Percentiles rank a stretch among this genome's conserved stretches.
Evolutionary conservation across 2,329 filamentous ascomycete genomes (phyloP).

Genomic region (Thyridium curvatum): DNA sequence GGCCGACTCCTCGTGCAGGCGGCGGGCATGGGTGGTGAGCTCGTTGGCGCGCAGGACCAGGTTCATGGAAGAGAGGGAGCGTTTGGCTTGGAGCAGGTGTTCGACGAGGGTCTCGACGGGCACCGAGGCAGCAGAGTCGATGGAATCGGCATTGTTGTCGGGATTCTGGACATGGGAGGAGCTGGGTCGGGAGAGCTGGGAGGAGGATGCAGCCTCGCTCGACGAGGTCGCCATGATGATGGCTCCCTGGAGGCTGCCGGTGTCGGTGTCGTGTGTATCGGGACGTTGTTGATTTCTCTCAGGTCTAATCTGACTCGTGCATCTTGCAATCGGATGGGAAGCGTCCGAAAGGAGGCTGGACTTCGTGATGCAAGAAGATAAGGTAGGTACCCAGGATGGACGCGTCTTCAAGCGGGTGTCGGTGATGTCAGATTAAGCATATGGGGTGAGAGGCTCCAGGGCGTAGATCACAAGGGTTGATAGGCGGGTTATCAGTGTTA

Average conservation of each 20-base stretch:
- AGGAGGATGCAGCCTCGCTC: constrained; percentile 2
- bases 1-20: constrained; percentile 71
- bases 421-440: too few species aligned
- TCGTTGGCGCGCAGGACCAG: constrained; percentile 83
- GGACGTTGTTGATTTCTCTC: too few species aligned
- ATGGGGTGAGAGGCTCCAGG: too few species aligned
- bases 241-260: neutral
- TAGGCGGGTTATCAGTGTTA: too few species aligned
- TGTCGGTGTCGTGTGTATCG: neutral
- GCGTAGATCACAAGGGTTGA: too few species aligned
- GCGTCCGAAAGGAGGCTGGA: too few species aligned
- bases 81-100: constrained; percentile 80
- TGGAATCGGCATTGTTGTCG: constrained; percentile 4
- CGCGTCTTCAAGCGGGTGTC: too few species aligned
- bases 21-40: constrained; percentile 70
- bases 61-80: constrained; percentile 76
- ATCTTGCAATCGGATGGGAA: too few species aligned
- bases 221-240: constrained; percentile 4
- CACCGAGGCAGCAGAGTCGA: constrained; percentile 29
- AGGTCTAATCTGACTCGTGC: too few species aligned
- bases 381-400: too few species aligned
- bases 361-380: too few species aligned
- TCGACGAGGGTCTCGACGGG: constrained; percentile 73
- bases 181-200: neutral
- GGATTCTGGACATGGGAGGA: neutral